Conservation (phyloP, 192 early-diverging fungal genomes). For the Paraglomus brasilianum region DNA sequence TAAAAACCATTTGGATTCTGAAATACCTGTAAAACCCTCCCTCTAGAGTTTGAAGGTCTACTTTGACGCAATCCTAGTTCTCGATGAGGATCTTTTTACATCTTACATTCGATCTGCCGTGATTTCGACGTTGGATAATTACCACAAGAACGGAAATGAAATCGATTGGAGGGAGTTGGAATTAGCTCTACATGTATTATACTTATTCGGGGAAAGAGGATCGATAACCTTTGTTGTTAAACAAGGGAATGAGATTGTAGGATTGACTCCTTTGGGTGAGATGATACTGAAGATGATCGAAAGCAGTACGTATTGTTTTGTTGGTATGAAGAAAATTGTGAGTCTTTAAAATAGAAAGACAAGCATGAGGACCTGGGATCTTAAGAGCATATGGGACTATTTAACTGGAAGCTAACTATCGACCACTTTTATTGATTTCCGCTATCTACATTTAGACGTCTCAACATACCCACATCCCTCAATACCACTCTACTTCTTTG, state of each 20-base stretch:
- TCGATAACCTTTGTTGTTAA: constrained; percentile 44
- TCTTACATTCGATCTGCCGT: constrained; percentile 61
- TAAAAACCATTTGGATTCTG: neutral
- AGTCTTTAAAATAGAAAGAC: constrained; percentile 32
- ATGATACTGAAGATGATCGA: constrained; percentile 65
- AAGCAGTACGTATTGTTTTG: constrained; percentile 47
- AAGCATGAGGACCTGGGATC: constrained; percentile 35
- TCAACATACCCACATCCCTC: constrained; percentile 74
- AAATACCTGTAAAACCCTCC: constrained; percentile 20
- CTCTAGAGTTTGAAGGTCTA: constrained; percentile 62
- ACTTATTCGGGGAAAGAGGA: constrained; percentile 71
- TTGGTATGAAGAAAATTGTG: constrained; percentile 39
- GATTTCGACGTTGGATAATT: constrained; percentile 58
- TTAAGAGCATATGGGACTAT: neutral
- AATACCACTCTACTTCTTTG: constrained; percentile 71
- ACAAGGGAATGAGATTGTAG: constrained; percentile 30
- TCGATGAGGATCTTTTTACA: constrained; percentile 63
- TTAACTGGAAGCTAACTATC: neutral
- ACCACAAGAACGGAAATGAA: constrained; percentile 45
- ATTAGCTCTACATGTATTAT: constrained; percentile 70
- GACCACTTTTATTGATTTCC: constrained; percentile 37
- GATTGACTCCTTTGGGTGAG: constrained; percentile 53
- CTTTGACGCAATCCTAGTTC: constrained; percentile 72
- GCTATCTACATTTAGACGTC: constrained; percentile 52
- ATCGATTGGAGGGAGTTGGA: constrained; percentile 76